phyloP scores from a whole-genome alignment of 192 early-diverging fungal species.

The Funneliformis geosporum region DNA sequence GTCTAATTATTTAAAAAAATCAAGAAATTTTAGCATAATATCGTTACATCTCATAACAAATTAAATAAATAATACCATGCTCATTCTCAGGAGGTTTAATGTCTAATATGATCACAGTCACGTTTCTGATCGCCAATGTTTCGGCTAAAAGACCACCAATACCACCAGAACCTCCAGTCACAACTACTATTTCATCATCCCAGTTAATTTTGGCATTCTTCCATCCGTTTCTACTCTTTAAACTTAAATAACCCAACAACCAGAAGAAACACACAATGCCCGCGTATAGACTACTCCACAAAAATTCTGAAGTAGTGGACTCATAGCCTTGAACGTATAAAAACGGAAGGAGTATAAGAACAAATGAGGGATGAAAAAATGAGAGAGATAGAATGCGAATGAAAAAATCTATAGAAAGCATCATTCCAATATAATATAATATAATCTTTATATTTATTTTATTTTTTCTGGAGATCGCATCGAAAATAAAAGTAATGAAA shows the following conservation, averaged over 20 bases:
- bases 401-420: slow-evolving; percentile 30
- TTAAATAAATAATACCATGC: slow-evolving; percentile 29
- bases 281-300: slow-evolving; percentile 10
- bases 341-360: slow-evolving; percentile 2
- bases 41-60: not conserved
- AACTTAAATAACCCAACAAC: slow-evolving; percentile 13
- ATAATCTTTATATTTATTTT: too few species aligned
- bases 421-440: not conserved
- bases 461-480: too few species aligned
- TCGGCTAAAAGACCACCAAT: slow-evolving; percentile 55
- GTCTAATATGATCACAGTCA: slow-evolving; percentile 61
- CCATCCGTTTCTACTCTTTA: slow-evolving; percentile 23
- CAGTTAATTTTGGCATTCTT: slow-evolving; percentile 45
- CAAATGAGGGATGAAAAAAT: slow-evolving; percentile 26
- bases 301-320: not conserved
- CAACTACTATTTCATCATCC: slow-evolving; percentile 60
- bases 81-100: slow-evolving; percentile 40
- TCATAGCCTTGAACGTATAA: not conserved
- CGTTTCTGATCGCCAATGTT: slow-evolving; percentile 42
- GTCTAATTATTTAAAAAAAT: slow-evolving; percentile 33
- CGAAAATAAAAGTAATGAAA: too few species aligned
- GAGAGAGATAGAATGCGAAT: slow-evolving; percentile 14
- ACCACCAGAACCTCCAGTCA: slow-evolving; percentile 70
- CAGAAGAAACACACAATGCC: slow-evolving; percentile 6
- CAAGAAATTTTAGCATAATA: not conserved